These are phyloP conservation scores for Suhomyces vadensis DNA, from an alignment of 805 yeast species.

Conservation along the genomic window DNA sequence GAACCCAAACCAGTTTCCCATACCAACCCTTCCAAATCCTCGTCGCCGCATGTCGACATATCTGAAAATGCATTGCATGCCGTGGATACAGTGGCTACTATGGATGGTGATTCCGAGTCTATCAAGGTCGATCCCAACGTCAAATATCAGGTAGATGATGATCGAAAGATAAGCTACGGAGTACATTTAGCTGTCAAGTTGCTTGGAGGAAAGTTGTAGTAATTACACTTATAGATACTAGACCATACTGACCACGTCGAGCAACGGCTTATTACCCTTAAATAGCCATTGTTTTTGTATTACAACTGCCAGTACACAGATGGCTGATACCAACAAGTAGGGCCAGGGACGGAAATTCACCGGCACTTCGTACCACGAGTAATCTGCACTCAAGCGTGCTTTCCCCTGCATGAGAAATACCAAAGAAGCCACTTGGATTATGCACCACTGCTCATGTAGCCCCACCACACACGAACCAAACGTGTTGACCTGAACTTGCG, in stretches of 20 bases:
- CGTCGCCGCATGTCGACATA: constrained; percentile 4
- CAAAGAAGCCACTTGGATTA: not conserved
- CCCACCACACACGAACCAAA: constrained; percentile 30
- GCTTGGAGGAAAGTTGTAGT: constrained; percentile 56
- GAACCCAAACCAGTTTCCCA: constrained; percentile 26
- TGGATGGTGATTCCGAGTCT: constrained; percentile 9
- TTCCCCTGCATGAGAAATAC: not conserved
- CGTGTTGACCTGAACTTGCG: constrained; percentile 46
- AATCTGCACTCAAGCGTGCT: constrained; percentile 1
- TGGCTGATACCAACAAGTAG: constrained; percentile 1
- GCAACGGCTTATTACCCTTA: not conserved
- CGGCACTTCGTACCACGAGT: constrained; percentile 22
- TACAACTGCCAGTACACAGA: not conserved
- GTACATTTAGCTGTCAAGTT: constrained; percentile 68
- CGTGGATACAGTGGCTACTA: constrained; percentile 6
- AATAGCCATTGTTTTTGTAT: not conserved
- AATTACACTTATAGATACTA: not conserved
- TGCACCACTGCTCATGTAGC: constrained; percentile 8
- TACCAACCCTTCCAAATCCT: not conserved
- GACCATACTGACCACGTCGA: not conserved
- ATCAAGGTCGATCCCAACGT: not conserved
- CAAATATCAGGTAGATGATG: constrained; percentile 47
- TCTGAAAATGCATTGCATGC: constrained; percentile 4
- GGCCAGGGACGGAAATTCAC: constrained; percentile 21
- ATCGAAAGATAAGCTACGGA: constrained; percentile 60